phyloP scores from a whole-genome alignment of 1,284 basidiomycete species.

The Ustilago bromivora region DNA sequence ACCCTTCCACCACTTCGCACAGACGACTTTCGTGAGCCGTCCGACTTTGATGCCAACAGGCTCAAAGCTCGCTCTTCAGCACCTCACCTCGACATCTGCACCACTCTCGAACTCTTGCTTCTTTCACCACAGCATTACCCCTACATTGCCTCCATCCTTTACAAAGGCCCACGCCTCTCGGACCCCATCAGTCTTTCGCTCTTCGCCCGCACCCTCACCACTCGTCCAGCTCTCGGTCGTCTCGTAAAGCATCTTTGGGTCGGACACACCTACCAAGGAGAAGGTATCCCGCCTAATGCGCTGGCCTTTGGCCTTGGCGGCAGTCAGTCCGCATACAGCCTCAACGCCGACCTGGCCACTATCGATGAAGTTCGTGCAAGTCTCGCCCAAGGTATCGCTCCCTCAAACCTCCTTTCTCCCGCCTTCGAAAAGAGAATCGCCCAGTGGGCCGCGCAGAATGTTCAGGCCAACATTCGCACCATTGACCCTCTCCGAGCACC shows the following conservation, averaged over 20 bases:
- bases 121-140: conserved; percentile 54
- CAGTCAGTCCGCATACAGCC: conserved; percentile 41
- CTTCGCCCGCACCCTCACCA: conserved; percentile 49
- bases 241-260: conserved; percentile 58
- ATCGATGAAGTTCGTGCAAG: conserved; percentile 42
- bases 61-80: conserved; percentile 47
- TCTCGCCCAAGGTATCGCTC: conserved; percentile 38
- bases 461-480: conserved; percentile 49
- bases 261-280: conserved; percentile 49
- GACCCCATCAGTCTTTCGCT: conserved; percentile 53
- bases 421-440: conserved; percentile 50
- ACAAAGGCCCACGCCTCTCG: conserved; percentile 48
- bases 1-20: conserved; percentile 39
- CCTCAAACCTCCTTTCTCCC: conserved; percentile 42
- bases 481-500: conserved; percentile 45
- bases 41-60: conserved; percentile 39
- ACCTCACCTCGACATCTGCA: conserved; percentile 47
- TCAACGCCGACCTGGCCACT: conserved; percentile 44
- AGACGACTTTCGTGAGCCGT: conserved; percentile 37
- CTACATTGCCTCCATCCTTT: conserved; percentile 53
- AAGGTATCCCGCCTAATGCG: conserved; percentile 44
- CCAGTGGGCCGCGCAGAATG: conserved; percentile 52
- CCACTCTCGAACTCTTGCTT: conserved; percentile 48
- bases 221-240: conserved; percentile 48
- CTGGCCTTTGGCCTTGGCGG: conserved; percentile 43